Evolutionary conservation across 495 filamentous ascomycete genomes (phyloP), one percentile per base, ranked within the genome.

Genomic region (Chaetomium cochliodes): DNA sequence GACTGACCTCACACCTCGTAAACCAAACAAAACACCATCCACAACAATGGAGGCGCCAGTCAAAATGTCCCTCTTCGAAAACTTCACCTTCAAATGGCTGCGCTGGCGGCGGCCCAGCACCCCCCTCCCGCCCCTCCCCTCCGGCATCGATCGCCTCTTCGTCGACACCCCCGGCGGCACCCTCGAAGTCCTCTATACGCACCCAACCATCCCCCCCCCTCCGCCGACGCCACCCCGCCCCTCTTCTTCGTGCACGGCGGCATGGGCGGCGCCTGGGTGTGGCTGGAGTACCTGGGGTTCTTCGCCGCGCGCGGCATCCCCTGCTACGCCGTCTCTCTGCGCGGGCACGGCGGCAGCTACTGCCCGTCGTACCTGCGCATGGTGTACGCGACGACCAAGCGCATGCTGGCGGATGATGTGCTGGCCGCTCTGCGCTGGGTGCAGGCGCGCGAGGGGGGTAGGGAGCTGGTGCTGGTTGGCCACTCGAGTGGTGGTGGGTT

Each of bases 311-410:
- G 66, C 18, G 74, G 76, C 28, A 73, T 77, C 64, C 72, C 76
- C 0, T 80, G 78, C 69, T 84, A 84, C 62, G 80, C 81, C 16
- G 42, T 84, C n/a, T 81, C 77, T 1, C 65, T 78, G 51, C 73
- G 81, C 12, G 82, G 81, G 4, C 83, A 84, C 67, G 83, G 82
- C 16, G 72, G 67, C 46, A 82, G 79, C 67, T 80, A 80, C 75
- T 68, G 77, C 50, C 82, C 79, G 0, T 69, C 70, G 2, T 80
- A 73, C 60, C 57, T 75, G 25, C 59, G 71, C n/a, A 74, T 78
- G 74, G 69, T 76, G 20, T 79, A 73, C 46, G 62, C 46, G 28
- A 78, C 72, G 30, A 75, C 71, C 2, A 74, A 75, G 58, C 66
- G 69, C n/a, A 71, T 66, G 47, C 67, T 84, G 8, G 81, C 78